Base-by-base conservation (phyloP, 2,329 filamentous ascomycete species). In the Fusarium stilboides region DNA sequence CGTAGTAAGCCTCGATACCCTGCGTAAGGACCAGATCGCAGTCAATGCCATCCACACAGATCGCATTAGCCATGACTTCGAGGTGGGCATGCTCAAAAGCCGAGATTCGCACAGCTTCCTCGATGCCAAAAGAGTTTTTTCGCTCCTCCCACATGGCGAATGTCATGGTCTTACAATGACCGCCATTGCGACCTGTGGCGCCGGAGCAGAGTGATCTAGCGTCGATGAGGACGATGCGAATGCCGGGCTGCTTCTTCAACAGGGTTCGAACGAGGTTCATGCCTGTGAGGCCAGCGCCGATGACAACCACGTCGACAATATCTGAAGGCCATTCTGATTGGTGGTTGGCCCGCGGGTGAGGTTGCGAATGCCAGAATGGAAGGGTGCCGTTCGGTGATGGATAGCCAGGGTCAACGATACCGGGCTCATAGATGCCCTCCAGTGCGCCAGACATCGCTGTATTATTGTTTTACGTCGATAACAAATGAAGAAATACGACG, bases 151-250 rank as follows among this genome's bases (percentile, higher is more conserved):
- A 62, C 44, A 50, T 67, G 62, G 34, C 34, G 22, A 74, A 76
- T 5, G 42, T 26, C 46, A 59, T 68, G 9, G 54, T 51, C 22
- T 68, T 68, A 24, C 50, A 52, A 50, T 80, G 78, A 5, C 78
- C 78, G 14, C 80, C 80, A 65, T 82, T 82, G 20, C 80, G 71
- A 2, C 76, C 79, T 8, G 77, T 78, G 8, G 79, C 79, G 4
- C 75, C 78, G 14, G 77, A 78, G 24, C 76, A 78, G 7, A 78
- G 71, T 14, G 75, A 74, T 7, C 79, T 72, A 2, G 77, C 78
- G 54, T 80, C 79, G 6, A 81, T 67, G 73, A 81, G 77, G 2
- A 77, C 51, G 20, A 80, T 66, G 5, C 60, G 50, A 4, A 75
- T 60, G 9, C 64, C 45, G 0, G 75, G 70, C n/a, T 74, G 60